Percentiles rank a stretch among this genome's conserved stretches.
These are phyloP conservation scores for Danielozyma ontarioensis DNA, from an alignment of 805 yeast genomes.

Conservation along the genomic window DNA sequence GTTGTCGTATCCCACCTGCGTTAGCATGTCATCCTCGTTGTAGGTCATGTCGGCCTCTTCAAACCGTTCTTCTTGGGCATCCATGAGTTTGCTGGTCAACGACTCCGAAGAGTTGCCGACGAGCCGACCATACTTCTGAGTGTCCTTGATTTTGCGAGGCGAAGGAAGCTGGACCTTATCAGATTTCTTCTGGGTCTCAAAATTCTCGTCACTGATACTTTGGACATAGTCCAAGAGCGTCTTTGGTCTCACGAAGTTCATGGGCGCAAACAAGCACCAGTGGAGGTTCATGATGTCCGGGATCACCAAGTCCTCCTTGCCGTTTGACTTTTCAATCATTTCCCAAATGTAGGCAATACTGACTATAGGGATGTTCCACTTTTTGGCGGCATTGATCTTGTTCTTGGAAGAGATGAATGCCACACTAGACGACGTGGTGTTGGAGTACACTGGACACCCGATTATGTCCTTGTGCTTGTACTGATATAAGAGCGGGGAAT, in stretches of 20 bases:
- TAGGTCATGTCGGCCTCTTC: background rate
- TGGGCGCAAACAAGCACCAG: slow-evolving; percentile 58
- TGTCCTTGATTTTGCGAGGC: slow-evolving; percentile 43
- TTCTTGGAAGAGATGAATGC: slow-evolving; percentile 42
- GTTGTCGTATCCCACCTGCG: slow-evolving; percentile 21
- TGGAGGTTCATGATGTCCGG: slow-evolving; percentile 41
- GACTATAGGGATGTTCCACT: slow-evolving; percentile 55
- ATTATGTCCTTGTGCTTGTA: slow-evolving; percentile 28
- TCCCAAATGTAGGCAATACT: slow-evolving; percentile 54
- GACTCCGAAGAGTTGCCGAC: slow-evolving; percentile 21
- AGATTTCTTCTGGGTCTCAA: slow-evolving; percentile 1
- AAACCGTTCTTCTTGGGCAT: background rate
- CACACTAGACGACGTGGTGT: slow-evolving; percentile 19
- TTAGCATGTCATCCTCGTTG: slow-evolving; percentile 10
- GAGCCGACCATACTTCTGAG: slow-evolving; percentile 43
- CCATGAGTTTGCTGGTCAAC: background rate
- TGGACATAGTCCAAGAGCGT: slow-evolving; percentile 16
- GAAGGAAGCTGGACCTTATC: slow-evolving; percentile 44
- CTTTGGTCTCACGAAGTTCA: slow-evolving; percentile 16
- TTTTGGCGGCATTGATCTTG: slow-evolving; percentile 54
- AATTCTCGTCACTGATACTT: slow-evolving; percentile 13
- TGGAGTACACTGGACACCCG: slow-evolving; percentile 29
- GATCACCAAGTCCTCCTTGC: slow-evolving; percentile 12
- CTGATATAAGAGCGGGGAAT: slow-evolving; percentile 39
- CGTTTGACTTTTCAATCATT: slow-evolving; percentile 29